These are phyloP conservation scores for Spatholobus suberectus DNA, from an alignment of 306 rosid species.

Conservation along the genomic window DNA sequence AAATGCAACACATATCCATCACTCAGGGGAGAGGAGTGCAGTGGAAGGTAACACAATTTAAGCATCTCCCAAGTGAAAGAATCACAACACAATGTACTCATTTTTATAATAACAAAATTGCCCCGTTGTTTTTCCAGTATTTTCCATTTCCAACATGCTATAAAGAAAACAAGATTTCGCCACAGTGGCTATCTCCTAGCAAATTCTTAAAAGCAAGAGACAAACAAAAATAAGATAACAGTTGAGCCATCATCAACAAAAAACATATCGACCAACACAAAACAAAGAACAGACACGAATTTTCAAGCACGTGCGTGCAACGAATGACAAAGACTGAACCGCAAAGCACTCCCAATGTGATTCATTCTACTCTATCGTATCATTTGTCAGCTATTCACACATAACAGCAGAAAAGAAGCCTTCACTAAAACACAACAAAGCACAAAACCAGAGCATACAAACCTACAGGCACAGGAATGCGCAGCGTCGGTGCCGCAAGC, in stretches of 20 bases:
- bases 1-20: neutral
- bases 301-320: too few relatives aligned
- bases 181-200: neutral
- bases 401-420: too few relatives aligned
- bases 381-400: too few relatives aligned
- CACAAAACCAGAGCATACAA: slow-evolving; percentile 47
- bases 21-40: neutral
- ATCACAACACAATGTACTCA: too few relatives aligned
- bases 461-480: slow-evolving; percentile 98
- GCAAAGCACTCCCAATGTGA: too few relatives aligned
- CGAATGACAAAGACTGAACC: too few relatives aligned
- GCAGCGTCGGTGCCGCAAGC: slow-evolving; percentile 65
- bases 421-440: too few relatives aligned
- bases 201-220: neutral
- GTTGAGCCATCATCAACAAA: neutral
- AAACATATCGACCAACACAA: neutral
- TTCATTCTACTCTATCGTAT: too few relatives aligned
- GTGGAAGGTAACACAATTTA: too few relatives aligned
- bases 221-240: neutral
- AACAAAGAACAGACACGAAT: neutral
- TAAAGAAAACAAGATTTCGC: too few relatives aligned
- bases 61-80: neutral
- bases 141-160: neutral
- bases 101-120: too few relatives aligned
- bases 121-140: neutral